Percentiles rank a stretch among this genome's conserved stretches.
Evolutionary conservation across 352 stramenopile species (phyloP).

Genomic region (Halophytophthora polymorphica): DNA sequence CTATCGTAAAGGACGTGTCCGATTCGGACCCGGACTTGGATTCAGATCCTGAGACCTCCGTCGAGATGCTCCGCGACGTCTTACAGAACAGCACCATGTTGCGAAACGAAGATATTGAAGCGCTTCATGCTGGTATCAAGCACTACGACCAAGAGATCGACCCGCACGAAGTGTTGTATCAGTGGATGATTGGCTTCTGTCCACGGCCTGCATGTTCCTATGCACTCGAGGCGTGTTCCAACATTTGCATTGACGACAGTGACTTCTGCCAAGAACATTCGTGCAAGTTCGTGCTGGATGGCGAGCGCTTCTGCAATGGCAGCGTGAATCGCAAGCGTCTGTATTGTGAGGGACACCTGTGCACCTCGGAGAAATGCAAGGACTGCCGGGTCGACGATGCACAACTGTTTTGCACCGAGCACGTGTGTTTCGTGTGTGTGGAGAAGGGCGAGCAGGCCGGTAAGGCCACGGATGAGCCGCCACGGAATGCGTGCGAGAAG

Average conservation of each 20-base stretch:
- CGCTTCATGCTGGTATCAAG: constrained; percentile 44
- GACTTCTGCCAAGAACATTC: constrained; percentile 33
- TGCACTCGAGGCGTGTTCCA: constrained; percentile 22
- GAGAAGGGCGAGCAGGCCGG: constrained; percentile 9
- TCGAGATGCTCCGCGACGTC: constrained; percentile 3
- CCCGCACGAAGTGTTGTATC: constrained; percentile 51
- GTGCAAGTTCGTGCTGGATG: constrained; percentile 26
- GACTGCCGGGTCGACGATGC: constrained; percentile 20
- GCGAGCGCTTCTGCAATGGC: constrained; percentile 21
- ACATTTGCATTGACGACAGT: constrained; percentile 25
- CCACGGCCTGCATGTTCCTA: constrained; percentile 41
- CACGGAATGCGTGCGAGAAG: constrained; percentile 47
- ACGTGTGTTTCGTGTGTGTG: constrained; percentile 64
- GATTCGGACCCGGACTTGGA: not conserved
- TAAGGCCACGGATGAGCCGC: constrained; percentile 33
- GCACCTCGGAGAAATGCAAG: constrained; percentile 34
- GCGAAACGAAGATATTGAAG: constrained; percentile 24
- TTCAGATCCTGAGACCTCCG: not conserved
- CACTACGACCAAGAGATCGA: constrained; percentile 59
- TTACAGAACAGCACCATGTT: constrained; percentile 17
- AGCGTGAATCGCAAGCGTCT: constrained; percentile 22
- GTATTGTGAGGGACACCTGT: constrained; percentile 51
- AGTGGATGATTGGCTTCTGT: constrained; percentile 53
- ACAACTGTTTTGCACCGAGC: constrained; percentile 43
- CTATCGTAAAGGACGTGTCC: too few species aligned